Percentiles rank a stretch among this genome's conserved stretches.
Evolutionary conservation across 345 rosid species (phyloP).

Genomic region (Microthlaspi erraticum): DNA sequence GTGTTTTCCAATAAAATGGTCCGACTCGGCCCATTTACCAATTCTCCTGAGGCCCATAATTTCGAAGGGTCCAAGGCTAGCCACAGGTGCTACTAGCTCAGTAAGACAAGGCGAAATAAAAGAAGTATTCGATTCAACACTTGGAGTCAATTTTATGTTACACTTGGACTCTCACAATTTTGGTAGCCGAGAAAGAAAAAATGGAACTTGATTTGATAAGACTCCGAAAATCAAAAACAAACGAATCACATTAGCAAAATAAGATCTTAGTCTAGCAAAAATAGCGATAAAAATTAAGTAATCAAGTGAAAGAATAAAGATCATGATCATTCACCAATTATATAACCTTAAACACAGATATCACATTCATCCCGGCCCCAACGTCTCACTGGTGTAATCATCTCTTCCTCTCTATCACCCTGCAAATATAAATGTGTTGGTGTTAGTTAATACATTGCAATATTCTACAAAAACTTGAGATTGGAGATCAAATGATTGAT

Average conservation of each 20-base stretch:
- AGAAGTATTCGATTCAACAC: constrained; percentile 9
- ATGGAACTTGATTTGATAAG: too few relatives aligned
- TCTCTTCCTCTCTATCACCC: constrained; percentile 60
- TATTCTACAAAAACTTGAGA: background rate
- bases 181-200: too few relatives aligned
- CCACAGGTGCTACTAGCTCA: background rate
- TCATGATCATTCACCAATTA: constrained; percentile 18
- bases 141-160: background rate
- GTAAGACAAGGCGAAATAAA: background rate
- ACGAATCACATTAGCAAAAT: background rate
- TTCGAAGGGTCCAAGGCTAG: background rate
- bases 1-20: background rate
- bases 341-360: constrained; percentile 11
- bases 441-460: constrained; percentile 29
- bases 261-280: background rate
- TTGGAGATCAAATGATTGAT: background rate
- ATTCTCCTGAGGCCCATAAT: background rate
- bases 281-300: constrained; percentile 13
- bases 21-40: background rate
- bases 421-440: constrained; percentile 39
- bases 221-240: too few relatives aligned
- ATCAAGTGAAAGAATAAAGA: too few relatives aligned
- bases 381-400: constrained; percentile 79
- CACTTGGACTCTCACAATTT: too few relatives aligned
- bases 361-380: constrained; percentile 37